Evolutionary conservation across 164 flowering plant genomes (phyloP), one percentile per base, ranked within the genome.

Genomic region (Protea cynaroides): DNA sequence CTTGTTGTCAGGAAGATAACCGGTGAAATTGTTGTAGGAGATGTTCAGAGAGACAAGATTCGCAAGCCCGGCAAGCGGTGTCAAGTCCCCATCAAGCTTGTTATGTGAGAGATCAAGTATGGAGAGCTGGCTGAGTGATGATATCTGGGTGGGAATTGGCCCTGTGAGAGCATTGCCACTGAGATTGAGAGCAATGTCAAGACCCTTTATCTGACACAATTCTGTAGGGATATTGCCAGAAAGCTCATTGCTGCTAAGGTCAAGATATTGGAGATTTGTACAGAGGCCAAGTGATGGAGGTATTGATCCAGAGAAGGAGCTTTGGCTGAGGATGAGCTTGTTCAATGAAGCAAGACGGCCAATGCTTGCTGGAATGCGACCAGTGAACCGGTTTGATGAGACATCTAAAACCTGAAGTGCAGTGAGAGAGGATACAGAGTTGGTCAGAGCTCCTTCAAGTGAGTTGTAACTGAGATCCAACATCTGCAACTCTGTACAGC

Each of bases 11-110:
- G 95, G 95, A 25, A 90, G 88, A 73, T 69, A 73, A 22, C 92
- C 97, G 0, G 86, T 69, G 80, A 88, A 85, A 51, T 84, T 80
- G 69, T 90, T 90, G 72, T 79, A 75, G 7, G 97, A 90, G 13
- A 90, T 69, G 68, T 90, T 90, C 21, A 90, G 76, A 17, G 86
- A 78, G 12, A 88, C 91, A 7, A 90, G 82, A 65, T 88, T 83
- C 11, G 76, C 86, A 10, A 90, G 83, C 13, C 70, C 69, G 0
- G 89, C 74, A 8, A 93, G 85, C 6, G 89, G 77, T 44, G 61
- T 66, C 61, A 92, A 62, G 21, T 77, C 74, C 34, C 89, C 89
- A 29, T 34, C 62, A 18, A 85, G 77, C 37, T 56, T 56, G 66
- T 85, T 85, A 65, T 83, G 82, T 8, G 89, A 85, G 59, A 85